phyloP scores from a whole-genome alignment of 352 stramenopile genomes.

The Pythium insidiosum region DNA sequence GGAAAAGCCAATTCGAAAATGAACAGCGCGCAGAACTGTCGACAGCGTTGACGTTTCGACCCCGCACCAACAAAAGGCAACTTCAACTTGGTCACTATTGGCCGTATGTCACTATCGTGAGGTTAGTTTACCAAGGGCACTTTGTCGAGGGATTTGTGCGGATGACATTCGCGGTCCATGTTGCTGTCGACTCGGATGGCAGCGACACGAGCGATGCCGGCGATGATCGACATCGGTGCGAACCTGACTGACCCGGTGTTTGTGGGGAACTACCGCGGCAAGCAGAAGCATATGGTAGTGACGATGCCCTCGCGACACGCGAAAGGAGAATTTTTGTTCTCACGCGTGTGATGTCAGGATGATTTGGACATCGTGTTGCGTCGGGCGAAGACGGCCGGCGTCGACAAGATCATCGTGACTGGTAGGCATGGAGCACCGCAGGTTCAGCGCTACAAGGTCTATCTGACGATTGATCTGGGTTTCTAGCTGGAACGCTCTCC shows the following conservation, averaged over 20 bases:
- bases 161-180: background rate
- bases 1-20: too few species aligned
- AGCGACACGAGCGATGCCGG: background rate
- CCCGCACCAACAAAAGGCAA: too few species aligned
- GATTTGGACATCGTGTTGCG: constrained; percentile 86
- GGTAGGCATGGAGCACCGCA: constrained; percentile 16
- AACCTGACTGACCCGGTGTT: constrained; percentile 89
- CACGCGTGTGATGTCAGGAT: constrained; percentile 21
- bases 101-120: background rate
- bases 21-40: too few species aligned
- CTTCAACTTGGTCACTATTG: background rate
- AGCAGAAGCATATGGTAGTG: constrained; percentile 68
- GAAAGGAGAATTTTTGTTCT: too few species aligned
- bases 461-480: background rate
- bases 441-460: too few species aligned
- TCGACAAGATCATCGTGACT: constrained; percentile 91
- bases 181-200: too few species aligned
- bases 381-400: constrained; percentile 71
- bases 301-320: too few species aligned
- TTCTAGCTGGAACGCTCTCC: constrained; percentile 17
- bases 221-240: constrained; percentile 85
- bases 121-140: background rate
- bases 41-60: too few species aligned
- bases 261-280: constrained; percentile 71
- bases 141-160: background rate